Evolutionary conservation across 192 early-diverging fungal genomes (phyloP).

Genomic region (Pecoramyces ruminantium): DNA sequence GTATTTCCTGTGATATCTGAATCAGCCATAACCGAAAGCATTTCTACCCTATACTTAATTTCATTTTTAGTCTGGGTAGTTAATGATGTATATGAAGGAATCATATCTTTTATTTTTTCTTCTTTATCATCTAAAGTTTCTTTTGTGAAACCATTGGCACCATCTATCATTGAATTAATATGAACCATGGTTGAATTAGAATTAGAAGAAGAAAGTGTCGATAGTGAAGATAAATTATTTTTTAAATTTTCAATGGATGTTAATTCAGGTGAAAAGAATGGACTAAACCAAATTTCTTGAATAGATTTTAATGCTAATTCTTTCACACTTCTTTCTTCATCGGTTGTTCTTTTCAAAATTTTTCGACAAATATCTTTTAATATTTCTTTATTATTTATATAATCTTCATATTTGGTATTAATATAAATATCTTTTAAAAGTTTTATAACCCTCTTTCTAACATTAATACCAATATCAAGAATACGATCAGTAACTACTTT

Average conservation of each 20-base stretch:
- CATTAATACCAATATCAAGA: slow-evolving; percentile 69
- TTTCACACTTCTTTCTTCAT: slow-evolving; percentile 27
- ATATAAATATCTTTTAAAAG: slow-evolving; percentile 58
- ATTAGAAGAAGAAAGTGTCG: not conserved
- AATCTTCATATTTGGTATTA: slow-evolving; percentile 10
- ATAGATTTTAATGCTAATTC: slow-evolving; percentile 54
- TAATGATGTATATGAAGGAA: not conserved
- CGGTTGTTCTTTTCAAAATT: slow-evolving; percentile 12
- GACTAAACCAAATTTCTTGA: slow-evolving; percentile 52
- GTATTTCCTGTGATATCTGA: not conserved
- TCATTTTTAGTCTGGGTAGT: not conserved
- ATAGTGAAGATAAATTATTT: not conserved
- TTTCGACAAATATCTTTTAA: slow-evolving; percentile 11
- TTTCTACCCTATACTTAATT: not conserved
- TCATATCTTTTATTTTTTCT: not conserved
- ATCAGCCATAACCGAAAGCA: not conserved
- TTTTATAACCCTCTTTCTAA: slow-evolving; percentile 76
- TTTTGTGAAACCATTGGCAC: not conserved
- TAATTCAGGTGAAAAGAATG: slow-evolving; percentile 13
- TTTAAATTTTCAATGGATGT: not conserved
- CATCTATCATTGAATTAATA: not conserved
- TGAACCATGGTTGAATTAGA: not conserved
- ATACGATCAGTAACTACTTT: slow-evolving; percentile 60
- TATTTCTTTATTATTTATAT: not conserved
- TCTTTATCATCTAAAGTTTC: not conserved